Percentiles rank a stretch among this genome's conserved stretches.
phyloP scores from a whole-genome alignment of 2,329 filamentous ascomycete genomes.

The Zasmidium angulare region DNA sequence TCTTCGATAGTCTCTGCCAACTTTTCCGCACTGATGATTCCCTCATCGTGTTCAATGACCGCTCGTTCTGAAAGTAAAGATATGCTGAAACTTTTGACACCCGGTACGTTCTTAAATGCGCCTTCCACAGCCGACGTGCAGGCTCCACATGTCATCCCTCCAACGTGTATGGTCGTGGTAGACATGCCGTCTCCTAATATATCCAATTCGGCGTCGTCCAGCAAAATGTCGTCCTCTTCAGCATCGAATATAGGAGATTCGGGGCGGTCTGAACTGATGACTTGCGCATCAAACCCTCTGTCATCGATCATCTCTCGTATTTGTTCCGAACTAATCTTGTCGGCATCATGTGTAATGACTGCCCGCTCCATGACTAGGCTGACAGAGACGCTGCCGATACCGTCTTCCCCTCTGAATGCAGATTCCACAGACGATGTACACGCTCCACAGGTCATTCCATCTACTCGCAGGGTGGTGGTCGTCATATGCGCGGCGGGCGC shows the following conservation, averaged over 20 bases:
- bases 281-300: constrained; percentile 81
- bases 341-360: constrained; percentile 83
- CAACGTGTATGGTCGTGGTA: constrained; percentile 86
- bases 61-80: constrained; percentile 94
- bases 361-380: constrained; percentile 95
- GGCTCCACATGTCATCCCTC: constrained; percentile 84
- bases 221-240: constrained; percentile 16
- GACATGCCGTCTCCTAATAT: constrained; percentile 63
- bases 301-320: constrained; percentile 87
- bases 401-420: constrained; percentile 77
- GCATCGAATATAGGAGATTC: constrained; percentile 24
- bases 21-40: constrained; percentile 69
- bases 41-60: constrained; percentile 86
- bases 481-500: constrained; percentile 59
- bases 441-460: constrained; percentile 84
- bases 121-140: constrained; percentile 95
- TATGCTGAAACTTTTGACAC: constrained; percentile 83
- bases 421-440: constrained; percentile 92
- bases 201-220: constrained; percentile 21
- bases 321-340: constrained; percentile 69
- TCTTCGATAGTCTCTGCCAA: constrained; percentile 87
- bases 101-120: constrained; percentile 78
- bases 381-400: constrained; percentile 83
- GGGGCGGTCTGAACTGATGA: constrained; percentile 34
- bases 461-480: constrained; percentile 86